Percentiles rank a stretch among this genome's conserved stretches.
Conservation (phyloP, 805 yeast genomes). For the Wickerhamiella kurtzmanii region DNA sequence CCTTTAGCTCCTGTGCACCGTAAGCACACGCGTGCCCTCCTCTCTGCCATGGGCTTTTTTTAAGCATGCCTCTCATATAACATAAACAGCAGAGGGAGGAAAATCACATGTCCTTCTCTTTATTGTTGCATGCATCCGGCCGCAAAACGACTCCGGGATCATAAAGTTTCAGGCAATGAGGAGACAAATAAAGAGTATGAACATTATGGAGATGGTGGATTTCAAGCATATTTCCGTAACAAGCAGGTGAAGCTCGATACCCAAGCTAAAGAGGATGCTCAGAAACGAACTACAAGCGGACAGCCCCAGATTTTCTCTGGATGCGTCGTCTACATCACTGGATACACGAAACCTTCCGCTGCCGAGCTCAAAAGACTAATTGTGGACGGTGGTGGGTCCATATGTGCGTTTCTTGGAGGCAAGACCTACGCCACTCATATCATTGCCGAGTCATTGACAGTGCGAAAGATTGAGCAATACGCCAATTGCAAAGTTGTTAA, state of each 20-base stretch:
- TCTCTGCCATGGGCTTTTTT: too few relatives aligned
- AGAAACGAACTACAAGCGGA: too few relatives aligned
- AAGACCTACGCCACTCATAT: conserved; percentile 76
- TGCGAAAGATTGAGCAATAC: conserved; percentile 55
- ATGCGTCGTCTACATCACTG: conserved; percentile 70
- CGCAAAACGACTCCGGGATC: conserved; percentile 12
- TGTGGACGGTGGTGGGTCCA: conserved; percentile 67
- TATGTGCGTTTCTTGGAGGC: conserved; percentile 50
- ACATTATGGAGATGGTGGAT: conserved; percentile 36
- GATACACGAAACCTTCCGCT: conserved; percentile 74
- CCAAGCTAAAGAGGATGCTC: conserved; percentile 18
- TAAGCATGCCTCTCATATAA: too few relatives aligned
- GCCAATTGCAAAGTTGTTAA: conserved; percentile 57
- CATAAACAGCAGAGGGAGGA: background rate
- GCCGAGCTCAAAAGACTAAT: conserved; percentile 57
- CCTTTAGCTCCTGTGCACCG: too few relatives aligned
- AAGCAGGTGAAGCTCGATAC: conserved; percentile 51
- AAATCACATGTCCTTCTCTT: too few relatives aligned
- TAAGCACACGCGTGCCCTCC: too few relatives aligned
- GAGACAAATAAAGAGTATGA: conserved; percentile 8
- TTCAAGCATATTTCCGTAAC: conserved; percentile 46
- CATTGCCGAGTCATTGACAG: conserved; percentile 65
- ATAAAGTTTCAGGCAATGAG: conserved; percentile 9
- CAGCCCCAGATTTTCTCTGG: conserved; percentile 40
- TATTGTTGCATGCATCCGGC: conserved; percentile 13